These are phyloP conservation scores for Ophiocordyceps camponoti-leonardi DNA, from an alignment of 2,329 filamentous ascomycete genomes.

Conservation along the genomic window DNA sequence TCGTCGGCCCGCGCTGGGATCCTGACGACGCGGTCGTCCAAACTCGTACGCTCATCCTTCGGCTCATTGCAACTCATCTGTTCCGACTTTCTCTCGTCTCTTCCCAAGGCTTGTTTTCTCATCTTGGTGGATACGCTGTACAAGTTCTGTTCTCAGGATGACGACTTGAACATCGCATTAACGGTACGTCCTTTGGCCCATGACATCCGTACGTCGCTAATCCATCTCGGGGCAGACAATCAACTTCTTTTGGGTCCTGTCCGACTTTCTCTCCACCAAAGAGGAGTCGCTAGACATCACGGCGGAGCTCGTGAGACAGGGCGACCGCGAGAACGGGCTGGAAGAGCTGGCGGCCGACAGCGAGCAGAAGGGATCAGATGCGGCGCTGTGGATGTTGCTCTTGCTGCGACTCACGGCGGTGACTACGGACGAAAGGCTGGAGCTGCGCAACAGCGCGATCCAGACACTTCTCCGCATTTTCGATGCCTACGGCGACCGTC, in stretches of 20 bases:
- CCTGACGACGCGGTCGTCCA: conserved; percentile 44
- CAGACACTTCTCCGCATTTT: conserved; percentile 86
- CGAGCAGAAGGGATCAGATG: conserved; percentile 42
- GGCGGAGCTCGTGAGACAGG: conserved; percentile 27
- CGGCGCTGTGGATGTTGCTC: conserved; percentile 65
- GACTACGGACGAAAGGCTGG: conserved; percentile 52
- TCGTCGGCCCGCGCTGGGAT: conserved; percentile 12
- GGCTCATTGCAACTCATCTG: conserved; percentile 81
- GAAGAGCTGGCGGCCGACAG: conserved; percentile 40
- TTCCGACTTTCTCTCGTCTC: conserved; percentile 74
- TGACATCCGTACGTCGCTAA: background rate
- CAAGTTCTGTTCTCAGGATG: conserved; percentile 73
- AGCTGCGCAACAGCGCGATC: conserved; percentile 72
- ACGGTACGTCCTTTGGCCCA: conserved; percentile 44
- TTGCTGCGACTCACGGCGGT: conserved; percentile 54
- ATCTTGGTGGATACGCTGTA: conserved; percentile 75
- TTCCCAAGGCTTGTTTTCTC: conserved; percentile 54
- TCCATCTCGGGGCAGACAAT: conserved; percentile 44
- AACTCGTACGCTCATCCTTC: conserved; percentile 74
- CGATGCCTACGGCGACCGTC: conserved; percentile 71
- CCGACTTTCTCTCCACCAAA: conserved; percentile 60
- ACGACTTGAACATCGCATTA: conserved; percentile 88
- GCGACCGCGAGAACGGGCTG: conserved; percentile 32
- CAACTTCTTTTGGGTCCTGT: conserved; percentile 91
- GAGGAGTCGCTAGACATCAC: conserved; percentile 41